These are phyloP conservation scores for Phellinidium pouzarii DNA, from an alignment of 1,284 basidiomycete species.

Conservation along the genomic window DNA sequence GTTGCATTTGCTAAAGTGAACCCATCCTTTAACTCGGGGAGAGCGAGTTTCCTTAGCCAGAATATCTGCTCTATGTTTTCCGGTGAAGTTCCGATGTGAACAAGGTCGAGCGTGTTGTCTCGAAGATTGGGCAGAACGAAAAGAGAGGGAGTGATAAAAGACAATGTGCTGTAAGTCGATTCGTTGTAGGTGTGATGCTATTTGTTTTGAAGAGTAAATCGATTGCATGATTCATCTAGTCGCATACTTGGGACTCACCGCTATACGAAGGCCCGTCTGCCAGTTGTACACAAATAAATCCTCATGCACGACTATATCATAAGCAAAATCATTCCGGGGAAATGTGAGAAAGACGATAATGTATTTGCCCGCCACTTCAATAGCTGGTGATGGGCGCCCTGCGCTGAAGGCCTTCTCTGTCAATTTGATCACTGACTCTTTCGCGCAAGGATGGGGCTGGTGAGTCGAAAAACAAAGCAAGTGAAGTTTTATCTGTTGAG, in stretches of 20 bases:
- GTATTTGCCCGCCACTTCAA: conserved; percentile 9
- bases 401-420: not conserved
- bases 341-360: conserved; percentile 6
- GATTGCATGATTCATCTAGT: not conserved
- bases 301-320: not conserved
- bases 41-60: conserved; percentile 1
- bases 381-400: not conserved
- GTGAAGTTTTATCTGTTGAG: not conserved
- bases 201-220: not conserved
- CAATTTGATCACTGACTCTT: not conserved
- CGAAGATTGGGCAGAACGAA: conserved; percentile 8
- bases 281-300: conserved; percentile 14
- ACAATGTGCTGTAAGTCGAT: not conserved
- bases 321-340: not conserved
- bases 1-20: not conserved
- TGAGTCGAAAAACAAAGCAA: conserved; percentile 2
- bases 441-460: conserved; percentile 4
- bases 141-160: conserved; percentile 13
- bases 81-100: conserved; percentile 3
- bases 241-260: not conserved
- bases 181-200: not conserved
- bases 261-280: conserved; percentile 3
- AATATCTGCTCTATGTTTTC: not conserved
- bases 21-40: not conserved
- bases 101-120: conserved; percentile 6